Conservation (phyloP, 1,284 basidiomycete genomes). For the Marasmius sp. region DNA sequence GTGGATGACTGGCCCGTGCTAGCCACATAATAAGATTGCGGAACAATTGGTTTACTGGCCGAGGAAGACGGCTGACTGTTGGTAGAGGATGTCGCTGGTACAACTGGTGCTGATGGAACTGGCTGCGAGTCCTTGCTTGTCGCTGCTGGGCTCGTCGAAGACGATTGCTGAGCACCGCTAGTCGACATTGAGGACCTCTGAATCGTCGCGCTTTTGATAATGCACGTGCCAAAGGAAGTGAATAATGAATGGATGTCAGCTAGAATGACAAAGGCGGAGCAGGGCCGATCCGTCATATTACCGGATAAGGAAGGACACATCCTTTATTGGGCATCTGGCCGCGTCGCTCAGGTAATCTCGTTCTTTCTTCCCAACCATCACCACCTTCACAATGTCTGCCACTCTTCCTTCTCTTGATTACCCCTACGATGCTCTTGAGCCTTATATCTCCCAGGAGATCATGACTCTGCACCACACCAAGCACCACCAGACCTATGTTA, state of each 20-base stretch:
- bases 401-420: conserved; percentile 85
- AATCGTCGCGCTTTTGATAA: neutral
- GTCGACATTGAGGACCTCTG: neutral
- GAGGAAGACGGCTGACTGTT: neutral
- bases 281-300: too few species aligned
- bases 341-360: neutral
- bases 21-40: neutral
- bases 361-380: neutral
- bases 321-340: too few species aligned
- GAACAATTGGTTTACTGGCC: neutral
- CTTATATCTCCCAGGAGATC: conserved; percentile 79
- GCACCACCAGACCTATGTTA: conserved; percentile 85
- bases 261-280: too few species aligned
- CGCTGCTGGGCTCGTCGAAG: neutral
- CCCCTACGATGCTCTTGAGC: conserved; percentile 85
- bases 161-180: neutral
- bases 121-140: neutral
- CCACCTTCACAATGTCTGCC: conserved; percentile 41
- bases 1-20: neutral
- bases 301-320: too few species aligned
- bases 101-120: neutral
- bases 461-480: conserved; percentile 87
- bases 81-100: neutral
- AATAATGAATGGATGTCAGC: too few species aligned
- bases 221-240: too few species aligned